Conservation (phyloP, 768 basidiomycete species). For the Krasilnikovozyma curviuscula region DNA sequence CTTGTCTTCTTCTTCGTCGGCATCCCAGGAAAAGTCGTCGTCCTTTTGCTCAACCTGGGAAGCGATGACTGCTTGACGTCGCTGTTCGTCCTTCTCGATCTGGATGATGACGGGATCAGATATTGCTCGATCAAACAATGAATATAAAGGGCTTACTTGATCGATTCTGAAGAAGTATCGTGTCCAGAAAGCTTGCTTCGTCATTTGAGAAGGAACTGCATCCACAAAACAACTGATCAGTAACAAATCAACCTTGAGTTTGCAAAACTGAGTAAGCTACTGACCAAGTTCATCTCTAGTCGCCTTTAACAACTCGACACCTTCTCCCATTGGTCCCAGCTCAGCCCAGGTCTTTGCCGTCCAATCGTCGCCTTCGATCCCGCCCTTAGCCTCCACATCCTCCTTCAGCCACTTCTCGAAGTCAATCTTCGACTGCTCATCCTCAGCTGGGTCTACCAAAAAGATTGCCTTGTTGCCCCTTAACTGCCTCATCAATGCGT, state of each 20-base stretch:
- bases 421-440: slow-evolving; percentile 36
- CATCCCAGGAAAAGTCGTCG: slow-evolving; percentile 84
- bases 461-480: slow-evolving; percentile 56
- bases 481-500: slow-evolving; percentile 52
- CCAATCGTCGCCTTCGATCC: slow-evolving; percentile 44
- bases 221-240: neutral
- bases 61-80: slow-evolving; percentile 18
- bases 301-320: slow-evolving; percentile 37
- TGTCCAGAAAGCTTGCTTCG: slow-evolving; percentile 55
- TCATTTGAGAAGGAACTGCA: slow-evolving; percentile 48
- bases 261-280: slow-evolving; percentile 2
- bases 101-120: neutral
- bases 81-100: slow-evolving; percentile 9
- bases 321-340: slow-evolving; percentile 30
- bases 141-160: slow-evolving; percentile 34
- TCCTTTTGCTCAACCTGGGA: slow-evolving; percentile 37
- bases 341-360: slow-evolving; percentile 33
- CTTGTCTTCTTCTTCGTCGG: slow-evolving; percentile 50
- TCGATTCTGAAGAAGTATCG: slow-evolving; percentile 76
- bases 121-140: neutral
- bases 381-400: slow-evolving; percentile 38
- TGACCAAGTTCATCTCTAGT: slow-evolving; percentile 44
- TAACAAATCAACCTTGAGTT: neutral
- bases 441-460: slow-evolving; percentile 51
- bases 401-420: slow-evolving; percentile 41